Evolutionary conservation across 1,284 basidiomycete species (phyloP).

Genomic region (Amylostereum areolatum): DNA sequence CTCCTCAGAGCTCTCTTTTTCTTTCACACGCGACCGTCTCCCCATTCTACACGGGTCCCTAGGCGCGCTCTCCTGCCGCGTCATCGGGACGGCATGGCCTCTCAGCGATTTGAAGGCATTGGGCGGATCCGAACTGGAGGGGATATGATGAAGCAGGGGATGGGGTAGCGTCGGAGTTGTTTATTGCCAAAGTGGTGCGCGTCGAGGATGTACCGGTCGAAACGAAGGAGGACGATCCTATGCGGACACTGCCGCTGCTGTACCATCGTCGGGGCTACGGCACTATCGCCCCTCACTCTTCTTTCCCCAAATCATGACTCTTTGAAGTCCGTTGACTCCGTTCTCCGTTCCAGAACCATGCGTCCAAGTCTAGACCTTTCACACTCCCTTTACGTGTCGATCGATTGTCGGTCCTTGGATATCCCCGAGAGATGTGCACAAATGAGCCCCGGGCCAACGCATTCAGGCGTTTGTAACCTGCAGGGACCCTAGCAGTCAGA

Average conservation of each 20-base stretch:
- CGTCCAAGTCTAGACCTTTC: no score
- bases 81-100: conserved; percentile 28
- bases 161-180: conserved; percentile 37
- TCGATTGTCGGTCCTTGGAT: no score
- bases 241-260: conserved; percentile 33
- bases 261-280: conserved; percentile 39
- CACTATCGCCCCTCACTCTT: neutral
- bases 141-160: conserved; percentile 16
- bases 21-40: conserved; percentile 44
- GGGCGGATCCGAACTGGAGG: conserved; percentile 7
- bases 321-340: no score
- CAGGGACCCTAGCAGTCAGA: no score
- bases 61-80: conserved; percentile 48
- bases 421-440: no score
- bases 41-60: conserved; percentile 50
- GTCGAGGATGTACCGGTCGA: conserved; percentile 29
- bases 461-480: no score
- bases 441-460: no score
- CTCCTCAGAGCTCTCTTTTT: conserved; percentile 26
- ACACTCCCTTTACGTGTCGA: no score
- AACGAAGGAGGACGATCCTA: conserved; percentile 10
- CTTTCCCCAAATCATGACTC: no score
- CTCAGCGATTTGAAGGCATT: conserved; percentile 25
- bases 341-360: no score
- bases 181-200: conserved; percentile 41